A percentile compares a stretch with the other conserved stretches of the same genome.
These are phyloP conservation scores for Talaromyces ruber DNA, from an alignment of 495 filamentous ascomycete species.

Conservation along the genomic window DNA sequence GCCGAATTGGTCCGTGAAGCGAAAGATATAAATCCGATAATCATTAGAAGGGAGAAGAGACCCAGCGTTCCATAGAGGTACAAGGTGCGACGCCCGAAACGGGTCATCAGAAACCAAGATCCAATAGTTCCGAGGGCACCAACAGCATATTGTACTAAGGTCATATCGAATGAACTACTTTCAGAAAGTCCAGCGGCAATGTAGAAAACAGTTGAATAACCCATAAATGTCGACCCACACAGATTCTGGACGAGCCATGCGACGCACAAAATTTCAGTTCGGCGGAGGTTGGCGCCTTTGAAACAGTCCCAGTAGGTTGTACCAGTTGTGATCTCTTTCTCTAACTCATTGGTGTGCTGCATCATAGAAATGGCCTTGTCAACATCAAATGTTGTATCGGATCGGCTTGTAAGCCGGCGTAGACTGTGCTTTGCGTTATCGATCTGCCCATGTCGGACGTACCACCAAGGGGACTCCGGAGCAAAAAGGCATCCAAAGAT, in stretches of 20 bases:
- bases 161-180: constrained; percentile 51
- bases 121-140: constrained; percentile 55
- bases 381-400: constrained; percentile 47
- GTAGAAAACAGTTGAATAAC: constrained; percentile 64
- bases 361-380: constrained; percentile 68
- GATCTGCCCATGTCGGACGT: constrained; percentile 52
- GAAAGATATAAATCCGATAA: constrained; percentile 51
- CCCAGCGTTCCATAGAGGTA: constrained; percentile 56
- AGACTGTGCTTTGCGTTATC: constrained; percentile 53
- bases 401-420: constrained; percentile 44
- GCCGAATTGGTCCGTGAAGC: constrained; percentile 22
- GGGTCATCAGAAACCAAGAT: constrained; percentile 57
- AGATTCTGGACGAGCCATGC: constrained; percentile 68
- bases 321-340: constrained; percentile 49
- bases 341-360: constrained; percentile 59
- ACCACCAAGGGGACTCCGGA: constrained; percentile 70
- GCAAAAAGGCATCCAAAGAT: constrained; percentile 53
- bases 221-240: constrained; percentile 60
- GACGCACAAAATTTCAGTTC: constrained; percentile 63
- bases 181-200: constrained; percentile 53
- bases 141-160: constrained; percentile 58
- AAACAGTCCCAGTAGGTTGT: constrained; percentile 62
- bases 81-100: constrained; percentile 55
- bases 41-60: constrained; percentile 48
- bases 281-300: constrained; percentile 56